Evolutionary conservation across 768 basidiomycete species (phyloP).

Genomic region (Amylocystis lapponica): DNA sequence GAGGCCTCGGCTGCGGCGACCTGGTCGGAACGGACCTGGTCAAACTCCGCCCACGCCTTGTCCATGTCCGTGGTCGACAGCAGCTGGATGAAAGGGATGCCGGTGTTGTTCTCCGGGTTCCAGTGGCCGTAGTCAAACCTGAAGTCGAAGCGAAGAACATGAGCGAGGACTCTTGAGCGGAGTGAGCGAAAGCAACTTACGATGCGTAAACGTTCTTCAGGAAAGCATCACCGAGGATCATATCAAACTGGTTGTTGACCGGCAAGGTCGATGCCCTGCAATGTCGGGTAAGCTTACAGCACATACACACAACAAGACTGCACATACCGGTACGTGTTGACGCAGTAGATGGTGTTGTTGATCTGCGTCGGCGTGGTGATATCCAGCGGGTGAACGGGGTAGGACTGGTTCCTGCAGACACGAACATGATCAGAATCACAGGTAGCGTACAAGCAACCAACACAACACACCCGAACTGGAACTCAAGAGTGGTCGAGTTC

Average conservation of each 20-base stretch:
- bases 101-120: slow-evolving; percentile 12
- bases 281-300: neutral
- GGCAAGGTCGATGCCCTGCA: slow-evolving; percentile 9
- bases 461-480: slow-evolving; percentile 23
- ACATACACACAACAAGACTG: slow-evolving; percentile 2
- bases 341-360: slow-evolving; percentile 21
- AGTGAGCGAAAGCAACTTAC: slow-evolving; percentile 15
- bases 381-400: slow-evolving; percentile 31
- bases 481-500: slow-evolving; percentile 19
- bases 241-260: slow-evolving; percentile 16
- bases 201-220: slow-evolving; percentile 29
- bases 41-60: slow-evolving; percentile 24
- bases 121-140: slow-evolving; percentile 22
- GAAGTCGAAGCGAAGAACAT: neutral
- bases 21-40: neutral
- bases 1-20: neutral
- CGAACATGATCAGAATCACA: no score
- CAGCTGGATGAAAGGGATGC: slow-evolving; percentile 28
- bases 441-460: neutral
- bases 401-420: slow-evolving; percentile 34
- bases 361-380: slow-evolving; percentile 11
- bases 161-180: no score
- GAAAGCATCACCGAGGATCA: slow-evolving; percentile 30
- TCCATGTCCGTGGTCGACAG: slow-evolving; percentile 18
- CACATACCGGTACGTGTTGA: slow-evolving; percentile 22